phyloP scores from a whole-genome alignment of 2,329 filamentous ascomycete genomes.

The Trichoderma polysporum region DNA sequence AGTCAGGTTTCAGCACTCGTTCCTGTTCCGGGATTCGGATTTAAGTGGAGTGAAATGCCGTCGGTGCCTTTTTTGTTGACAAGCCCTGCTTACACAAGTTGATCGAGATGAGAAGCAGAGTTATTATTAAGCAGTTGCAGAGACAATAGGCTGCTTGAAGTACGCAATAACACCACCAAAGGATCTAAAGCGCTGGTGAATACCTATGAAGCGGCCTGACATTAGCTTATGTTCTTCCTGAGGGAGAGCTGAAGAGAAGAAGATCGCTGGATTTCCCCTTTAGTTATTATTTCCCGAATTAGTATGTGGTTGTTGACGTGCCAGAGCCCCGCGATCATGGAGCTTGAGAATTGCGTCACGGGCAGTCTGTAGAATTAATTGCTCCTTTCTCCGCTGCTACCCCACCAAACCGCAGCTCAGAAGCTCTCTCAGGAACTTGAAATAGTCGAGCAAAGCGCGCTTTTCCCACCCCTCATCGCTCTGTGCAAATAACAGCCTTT shows the following conservation, averaged over 20 bases:
- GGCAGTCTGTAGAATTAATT: neutral
- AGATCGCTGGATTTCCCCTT: neutral
- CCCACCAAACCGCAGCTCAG: neutral
- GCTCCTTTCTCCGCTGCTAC: neutral
- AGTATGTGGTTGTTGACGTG: neutral
- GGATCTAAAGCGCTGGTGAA: neutral
- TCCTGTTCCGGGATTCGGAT: neutral
- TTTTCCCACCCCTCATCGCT: neutral
- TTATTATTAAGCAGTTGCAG: no score
- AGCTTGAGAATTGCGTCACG: constrained; percentile 15
- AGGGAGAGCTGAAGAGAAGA: no score
- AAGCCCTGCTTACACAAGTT: neutral
- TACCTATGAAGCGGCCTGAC: neutral
- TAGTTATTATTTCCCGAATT: neutral
- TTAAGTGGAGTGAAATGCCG: neutral
- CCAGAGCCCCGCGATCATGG: constrained; percentile 1
- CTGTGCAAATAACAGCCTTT: neutral
- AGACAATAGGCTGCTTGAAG: neutral
- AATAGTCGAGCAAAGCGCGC: neutral
- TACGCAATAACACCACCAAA: neutral
- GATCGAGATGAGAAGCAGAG: neutral
- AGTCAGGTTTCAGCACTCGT: neutral
- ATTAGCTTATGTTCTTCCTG: neutral
- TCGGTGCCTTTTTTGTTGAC: neutral
- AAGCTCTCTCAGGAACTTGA: neutral